A percentile compares a stretch with the other conserved stretches of the same genome.
These are phyloP conservation scores for Geranium rotundifolium DNA, from an alignment of 345 rosid genomes.

Conservation along the genomic window DNA sequence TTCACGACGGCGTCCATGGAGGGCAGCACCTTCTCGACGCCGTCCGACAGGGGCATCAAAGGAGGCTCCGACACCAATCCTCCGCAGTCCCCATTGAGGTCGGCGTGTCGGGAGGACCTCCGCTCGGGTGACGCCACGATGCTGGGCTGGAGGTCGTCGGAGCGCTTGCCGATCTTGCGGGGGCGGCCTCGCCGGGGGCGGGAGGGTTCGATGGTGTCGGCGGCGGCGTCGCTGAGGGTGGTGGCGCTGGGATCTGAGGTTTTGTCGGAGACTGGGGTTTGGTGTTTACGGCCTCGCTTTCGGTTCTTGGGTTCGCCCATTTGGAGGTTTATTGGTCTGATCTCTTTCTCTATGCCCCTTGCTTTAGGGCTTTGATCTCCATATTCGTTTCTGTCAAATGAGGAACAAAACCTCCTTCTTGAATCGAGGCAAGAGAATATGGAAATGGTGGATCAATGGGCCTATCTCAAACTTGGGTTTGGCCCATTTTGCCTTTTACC, in stretches of 20 bases:
- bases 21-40: conserved; percentile 55
- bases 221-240: conserved; percentile 16
- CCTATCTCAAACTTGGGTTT: too few species aligned
- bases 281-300: conserved; percentile 33
- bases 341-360: too few species aligned
- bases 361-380: too few species aligned
- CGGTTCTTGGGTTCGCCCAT: conserved; percentile 30
- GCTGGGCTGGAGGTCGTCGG: conserved; percentile 10
- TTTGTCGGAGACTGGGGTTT: conserved; percentile 19
- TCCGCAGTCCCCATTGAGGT: conserved; percentile 28
- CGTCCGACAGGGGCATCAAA: conserved; percentile 38
- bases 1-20: conserved; percentile 92
- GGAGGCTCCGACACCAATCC: conserved; percentile 13
- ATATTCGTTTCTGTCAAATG: too few species aligned
- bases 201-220: conserved; percentile 18
- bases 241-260: conserved; percentile 15
- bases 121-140: conserved; percentile 19
- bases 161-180: conserved; percentile 22
- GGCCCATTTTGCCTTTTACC: too few species aligned
- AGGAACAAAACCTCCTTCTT: too few species aligned
- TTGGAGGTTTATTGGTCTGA: not conserved
- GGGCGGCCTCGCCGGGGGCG: conserved; percentile 41
- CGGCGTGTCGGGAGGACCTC: conserved; percentile 23
- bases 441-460: too few species aligned
- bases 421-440: too few species aligned